Evolutionary conservation across 2,329 filamentous ascomycete genomes (phyloP).

Genomic region (Westerdykella sp.): DNA sequence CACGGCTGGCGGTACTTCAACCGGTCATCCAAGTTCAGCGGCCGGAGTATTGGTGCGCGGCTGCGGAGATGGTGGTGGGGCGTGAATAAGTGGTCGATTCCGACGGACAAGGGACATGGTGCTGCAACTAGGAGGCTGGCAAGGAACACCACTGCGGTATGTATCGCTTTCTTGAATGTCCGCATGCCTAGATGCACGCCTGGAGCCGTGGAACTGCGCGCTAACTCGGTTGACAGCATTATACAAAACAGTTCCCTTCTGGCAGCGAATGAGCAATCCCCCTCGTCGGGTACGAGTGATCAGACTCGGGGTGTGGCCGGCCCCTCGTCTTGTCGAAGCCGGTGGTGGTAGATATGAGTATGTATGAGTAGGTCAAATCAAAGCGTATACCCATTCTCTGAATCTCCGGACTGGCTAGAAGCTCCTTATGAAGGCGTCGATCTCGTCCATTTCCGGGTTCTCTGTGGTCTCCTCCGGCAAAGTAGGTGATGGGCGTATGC

Average conservation of each 20-base stretch:
- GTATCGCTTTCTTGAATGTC: slow-evolving; percentile 29
- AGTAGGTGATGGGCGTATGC: no score
- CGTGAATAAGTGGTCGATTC: slow-evolving; percentile 75
- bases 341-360: no score
- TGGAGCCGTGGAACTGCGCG: background rate
- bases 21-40: slow-evolving; percentile 66
- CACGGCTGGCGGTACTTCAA: slow-evolving; percentile 92
- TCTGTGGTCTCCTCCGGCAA: no score
- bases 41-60: slow-evolving; percentile 67
- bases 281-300: no score
- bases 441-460: no score
- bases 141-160: slow-evolving; percentile 32
- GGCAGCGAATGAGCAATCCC: background rate
- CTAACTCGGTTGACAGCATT: background rate
- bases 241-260: background rate
- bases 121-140: slow-evolving; percentile 28
- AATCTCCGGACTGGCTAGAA: no score
- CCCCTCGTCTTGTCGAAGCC: no score
- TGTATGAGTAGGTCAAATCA: no score
- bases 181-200: background rate
- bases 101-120: slow-evolving; percentile 10
- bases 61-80: slow-evolving; percentile 90
- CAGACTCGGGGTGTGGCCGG: no score
- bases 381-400: no score
- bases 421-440: no score